Conservation (phyloP, 805 yeast genomes). For the Lipomyces anomalus region DNA sequence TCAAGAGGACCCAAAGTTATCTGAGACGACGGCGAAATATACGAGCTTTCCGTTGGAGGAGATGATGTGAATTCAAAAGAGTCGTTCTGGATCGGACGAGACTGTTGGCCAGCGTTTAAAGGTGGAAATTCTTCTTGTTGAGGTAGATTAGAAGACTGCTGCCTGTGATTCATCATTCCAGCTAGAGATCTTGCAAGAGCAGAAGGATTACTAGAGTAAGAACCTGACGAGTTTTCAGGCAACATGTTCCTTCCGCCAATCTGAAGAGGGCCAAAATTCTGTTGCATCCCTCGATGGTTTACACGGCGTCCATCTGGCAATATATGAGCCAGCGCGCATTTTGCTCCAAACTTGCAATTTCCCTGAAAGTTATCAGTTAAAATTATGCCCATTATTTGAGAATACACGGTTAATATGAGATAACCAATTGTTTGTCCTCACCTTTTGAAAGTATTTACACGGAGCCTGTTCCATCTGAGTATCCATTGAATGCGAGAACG, state of each 20-base stretch:
- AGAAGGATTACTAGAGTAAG: slow-evolving; percentile 17
- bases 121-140: too few species aligned
- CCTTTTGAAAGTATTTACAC: slow-evolving; percentile 85
- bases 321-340: slow-evolving; percentile 90
- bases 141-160: not conserved
- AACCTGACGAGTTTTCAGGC: slow-evolving; percentile 7
- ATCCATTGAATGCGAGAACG: slow-evolving; percentile 76
- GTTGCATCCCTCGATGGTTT: slow-evolving; percentile 36
- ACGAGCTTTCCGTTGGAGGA: slow-evolving; percentile 8
- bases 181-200: slow-evolving; percentile 20
- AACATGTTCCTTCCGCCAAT: slow-evolving; percentile 19
- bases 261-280: slow-evolving; percentile 15
- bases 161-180: slow-evolving; percentile 5
- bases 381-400: too few species aligned
- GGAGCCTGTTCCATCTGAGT: slow-evolving; percentile 48
- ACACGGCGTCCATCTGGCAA: slow-evolving; percentile 84
- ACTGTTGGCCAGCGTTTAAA: too few species aligned
- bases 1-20: slow-evolving; percentile 23
- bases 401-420: not conserved
- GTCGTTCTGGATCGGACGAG: too few species aligned
- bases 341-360: slow-evolving; percentile 91
- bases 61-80: too few species aligned
- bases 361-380: too few species aligned
- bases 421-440: not conserved
- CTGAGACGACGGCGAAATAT: slow-evolving; percentile 11